phyloP scores from a whole-genome alignment of 2,329 filamentous ascomycete genomes.

The Rachicladosporium sp. region DNA sequence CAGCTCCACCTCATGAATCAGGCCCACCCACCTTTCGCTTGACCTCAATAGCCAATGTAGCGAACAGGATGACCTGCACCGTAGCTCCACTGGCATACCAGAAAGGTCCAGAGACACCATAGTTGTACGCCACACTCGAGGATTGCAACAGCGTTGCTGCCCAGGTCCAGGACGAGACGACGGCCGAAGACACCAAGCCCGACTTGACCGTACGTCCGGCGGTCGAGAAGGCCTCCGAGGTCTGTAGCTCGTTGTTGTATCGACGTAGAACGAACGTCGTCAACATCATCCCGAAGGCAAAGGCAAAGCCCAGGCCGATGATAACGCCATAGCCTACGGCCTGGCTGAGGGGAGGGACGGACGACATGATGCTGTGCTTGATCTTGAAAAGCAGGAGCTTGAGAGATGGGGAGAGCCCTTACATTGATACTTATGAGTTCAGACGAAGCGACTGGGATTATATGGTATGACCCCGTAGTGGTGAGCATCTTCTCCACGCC shows the following conservation, averaged over 20 bases:
- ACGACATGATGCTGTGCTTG: too few species aligned
- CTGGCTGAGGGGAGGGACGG: neutral
- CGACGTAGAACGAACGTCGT: constrained; percentile 23
- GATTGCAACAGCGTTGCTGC: constrained; percentile 24
- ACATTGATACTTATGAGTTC: too few species aligned
- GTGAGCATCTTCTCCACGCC: too few species aligned
- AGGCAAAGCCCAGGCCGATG: constrained; percentile 58
- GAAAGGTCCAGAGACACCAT: constrained; percentile 53
- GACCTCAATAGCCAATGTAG: constrained; percentile 78
- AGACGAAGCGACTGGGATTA: too few species aligned
- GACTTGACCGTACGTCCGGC: constrained; percentile 79
- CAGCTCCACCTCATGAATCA: too few species aligned
- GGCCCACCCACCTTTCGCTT: constrained; percentile 54
- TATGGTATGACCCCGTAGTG: too few species aligned
- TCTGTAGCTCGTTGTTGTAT: constrained; percentile 26
- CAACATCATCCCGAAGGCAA: constrained; percentile 38
- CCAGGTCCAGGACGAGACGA: constrained; percentile 83
- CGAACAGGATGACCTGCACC: constrained; percentile 80
- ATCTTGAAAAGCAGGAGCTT: too few species aligned
- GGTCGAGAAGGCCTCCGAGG: constrained; percentile 70
- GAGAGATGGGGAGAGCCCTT: too few species aligned
- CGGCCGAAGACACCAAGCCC: constrained; percentile 71
- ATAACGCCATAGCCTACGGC: constrained; percentile 44
- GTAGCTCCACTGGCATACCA: constrained; percentile 58
- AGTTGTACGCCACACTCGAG: constrained; percentile 48